Evolutionary conservation across 2,329 filamentous ascomycete genomes (phyloP).

Genomic region (Exophiala oligosperma): DNA sequence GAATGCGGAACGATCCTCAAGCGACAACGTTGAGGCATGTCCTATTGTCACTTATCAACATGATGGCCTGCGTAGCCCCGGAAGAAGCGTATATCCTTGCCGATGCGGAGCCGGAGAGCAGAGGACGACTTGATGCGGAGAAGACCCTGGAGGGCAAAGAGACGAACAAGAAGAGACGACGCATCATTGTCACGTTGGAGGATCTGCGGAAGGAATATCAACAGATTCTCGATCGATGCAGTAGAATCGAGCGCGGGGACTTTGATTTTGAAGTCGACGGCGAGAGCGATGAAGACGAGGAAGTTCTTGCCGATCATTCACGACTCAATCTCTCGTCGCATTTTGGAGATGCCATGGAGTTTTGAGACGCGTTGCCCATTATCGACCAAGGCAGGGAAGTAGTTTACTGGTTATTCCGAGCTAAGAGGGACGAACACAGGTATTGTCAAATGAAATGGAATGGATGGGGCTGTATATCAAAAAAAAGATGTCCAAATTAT

Average conservation of each 20-base stretch:
- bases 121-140: not conserved
- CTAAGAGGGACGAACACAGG: not conserved
- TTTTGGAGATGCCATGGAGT: slow-evolving; percentile 13
- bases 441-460: not conserved
- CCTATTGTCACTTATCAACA: slow-evolving; percentile 90
- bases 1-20: slow-evolving; percentile 42
- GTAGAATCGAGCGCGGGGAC: slow-evolving; percentile 83
- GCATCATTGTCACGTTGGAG: slow-evolving; percentile 79
- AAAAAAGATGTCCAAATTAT: no score
- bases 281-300: slow-evolving; percentile 19
- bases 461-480: no score
- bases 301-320: slow-evolving; percentile 11
- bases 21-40: slow-evolving; percentile 62
- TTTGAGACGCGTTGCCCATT: not conserved
- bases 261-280: slow-evolving; percentile 67
- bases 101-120: slow-evolving; percentile 9
- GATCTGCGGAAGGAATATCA: slow-evolving; percentile 89
- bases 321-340: slow-evolving; percentile 20
- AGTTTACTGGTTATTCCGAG: not conserved
- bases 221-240: slow-evolving; percentile 82
- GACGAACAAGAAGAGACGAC: slow-evolving; percentile 36
- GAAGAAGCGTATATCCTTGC: slow-evolving; percentile 75
- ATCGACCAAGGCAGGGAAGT: not conserved
- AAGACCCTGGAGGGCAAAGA: slow-evolving; percentile 18
- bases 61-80: slow-evolving; percentile 78